phyloP scores from a whole-genome alignment of 1,139 yeast genomes.

The Taphrina betulina region DNA sequence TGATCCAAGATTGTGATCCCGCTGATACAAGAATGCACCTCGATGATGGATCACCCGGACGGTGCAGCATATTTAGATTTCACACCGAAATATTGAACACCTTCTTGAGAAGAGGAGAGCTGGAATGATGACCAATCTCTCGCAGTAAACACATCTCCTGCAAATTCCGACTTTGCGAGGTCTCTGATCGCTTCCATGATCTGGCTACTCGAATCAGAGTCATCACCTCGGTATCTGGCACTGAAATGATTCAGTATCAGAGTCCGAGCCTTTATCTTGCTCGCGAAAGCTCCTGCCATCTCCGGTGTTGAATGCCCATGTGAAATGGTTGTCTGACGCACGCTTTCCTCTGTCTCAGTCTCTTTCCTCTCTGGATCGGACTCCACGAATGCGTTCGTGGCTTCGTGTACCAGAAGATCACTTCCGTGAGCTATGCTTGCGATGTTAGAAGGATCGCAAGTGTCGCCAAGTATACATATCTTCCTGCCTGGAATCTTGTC shows the following conservation, averaged over 20 bases:
- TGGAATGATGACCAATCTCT: constrained; percentile 19
- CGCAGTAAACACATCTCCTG: constrained; percentile 18
- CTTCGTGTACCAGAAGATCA: constrained; percentile 27
- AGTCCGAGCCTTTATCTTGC: background rate
- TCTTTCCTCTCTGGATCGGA: background rate
- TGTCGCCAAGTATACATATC: constrained; percentile 28
- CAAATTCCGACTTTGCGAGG: constrained; percentile 15
- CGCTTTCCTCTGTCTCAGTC: constrained; percentile 10
- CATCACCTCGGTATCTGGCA: constrained; percentile 27
- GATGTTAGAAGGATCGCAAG: constrained; percentile 29
- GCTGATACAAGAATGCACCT: no score
- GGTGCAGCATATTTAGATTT: background rate
- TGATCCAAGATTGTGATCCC: no score
- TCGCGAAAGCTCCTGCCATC: constrained; percentile 30
- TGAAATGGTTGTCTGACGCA: constrained; percentile 8
- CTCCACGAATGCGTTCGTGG: constrained; percentile 22
- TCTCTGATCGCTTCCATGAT: constrained; percentile 29
- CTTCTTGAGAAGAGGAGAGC: background rate
- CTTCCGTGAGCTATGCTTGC: constrained; percentile 2
- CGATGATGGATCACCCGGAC: no score
- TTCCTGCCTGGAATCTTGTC: constrained; percentile 13
- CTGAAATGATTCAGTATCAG: constrained; percentile 28
- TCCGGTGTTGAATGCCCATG: constrained; percentile 32
- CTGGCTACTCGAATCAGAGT: constrained; percentile 1
- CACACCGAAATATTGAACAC: background rate